Evolutionary conservation across 148 eudicot genomes (phyloP).

Genomic region (Bassia scoparia): DNA sequence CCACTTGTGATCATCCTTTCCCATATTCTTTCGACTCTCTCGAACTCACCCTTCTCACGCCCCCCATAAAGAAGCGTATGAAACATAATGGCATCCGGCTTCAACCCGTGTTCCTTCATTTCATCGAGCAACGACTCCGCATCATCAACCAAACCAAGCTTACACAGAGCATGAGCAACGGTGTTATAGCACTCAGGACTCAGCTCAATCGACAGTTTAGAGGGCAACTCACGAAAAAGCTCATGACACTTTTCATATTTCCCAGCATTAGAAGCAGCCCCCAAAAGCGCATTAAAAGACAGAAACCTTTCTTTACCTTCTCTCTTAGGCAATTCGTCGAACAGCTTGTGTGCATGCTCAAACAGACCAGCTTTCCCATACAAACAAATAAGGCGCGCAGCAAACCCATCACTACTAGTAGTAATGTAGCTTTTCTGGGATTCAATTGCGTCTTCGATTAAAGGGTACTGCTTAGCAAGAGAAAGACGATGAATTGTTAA

Average conservation of each 20-base stretch:
- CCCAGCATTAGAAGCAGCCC: conserved; percentile 23
- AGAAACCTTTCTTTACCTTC: not conserved
- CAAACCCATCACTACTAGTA: conserved; percentile 18
- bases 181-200: conserved; percentile 3
- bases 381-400: conserved; percentile 1
- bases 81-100: conserved; percentile 32
- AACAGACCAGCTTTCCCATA: conserved; percentile 36
- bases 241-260: conserved; percentile 34
- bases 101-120: conserved; percentile 44
- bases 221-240: conserved; percentile 30
- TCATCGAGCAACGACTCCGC: conserved; percentile 39
- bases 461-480: conserved; percentile 4
- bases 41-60: conserved; percentile 26
- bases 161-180: conserved; percentile 37
- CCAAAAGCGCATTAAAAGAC: conserved; percentile 16
- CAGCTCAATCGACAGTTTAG: conserved; percentile 16
- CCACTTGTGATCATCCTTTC: conserved; percentile 31
- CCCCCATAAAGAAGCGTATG: conserved; percentile 42
- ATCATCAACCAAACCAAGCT: conserved; percentile 33
- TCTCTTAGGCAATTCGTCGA: conserved; percentile 39
- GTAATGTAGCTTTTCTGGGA: conserved; percentile 19
- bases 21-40: conserved; percentile 49
- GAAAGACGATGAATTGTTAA: conserved; percentile 16
- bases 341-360: conserved; percentile 35
- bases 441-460: conserved; percentile 19